Base-by-base conservation (phyloP, 2,329 filamentous ascomycete genomes). In the Exophiala xenobiotica region DNA sequence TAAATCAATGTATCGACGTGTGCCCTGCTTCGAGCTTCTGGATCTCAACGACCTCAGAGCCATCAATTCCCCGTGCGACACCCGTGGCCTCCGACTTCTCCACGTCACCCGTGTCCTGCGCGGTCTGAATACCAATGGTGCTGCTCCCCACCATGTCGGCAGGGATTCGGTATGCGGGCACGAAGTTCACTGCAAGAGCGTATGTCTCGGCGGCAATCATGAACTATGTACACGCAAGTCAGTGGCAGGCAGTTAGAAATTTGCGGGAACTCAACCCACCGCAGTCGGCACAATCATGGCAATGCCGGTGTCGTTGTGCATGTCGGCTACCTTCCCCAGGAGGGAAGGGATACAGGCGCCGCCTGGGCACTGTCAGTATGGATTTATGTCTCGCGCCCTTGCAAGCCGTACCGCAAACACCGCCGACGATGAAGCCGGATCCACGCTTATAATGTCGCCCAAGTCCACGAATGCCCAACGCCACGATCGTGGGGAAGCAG, bases 401-500 rank as follows among this genome's bases (percentile, higher is more conserved):
- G 20, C 4, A 26, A 37, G 16, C 2, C n/a, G 16, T 6, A 23
- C 50, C 43, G 11, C 79, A 74, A 0, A 90, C 85, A 59, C 84
- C 87, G 4, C 75, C 85, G 2, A 89, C 78, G 57, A 95, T 82
- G 65, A 81, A 86, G 1, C 86, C 86, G 1, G 82, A 83, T 1
- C 87, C 88, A 50, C 86, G 79, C 73, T 90, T 90, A 22, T 84
- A 87, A 70, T 91, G 85, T 12, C 83, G 79, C 4, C 88, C 88
- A 1, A 90, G 75, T 1, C 86, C 87, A 16, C 88, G 81, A 53
- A 95, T 83, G 2, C 87, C 87, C 9, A 93, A 77, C 2, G 87
- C 83, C 57, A 90, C 90, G 50, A 93, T 83, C 1, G 91, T 83
- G 0, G 90, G 90, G 75, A 88, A 95, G 60, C 88, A 81, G 40